phyloP scores from a whole-genome alignment of 1,139 yeast genomes.

The Hansenula sp. region DNA sequence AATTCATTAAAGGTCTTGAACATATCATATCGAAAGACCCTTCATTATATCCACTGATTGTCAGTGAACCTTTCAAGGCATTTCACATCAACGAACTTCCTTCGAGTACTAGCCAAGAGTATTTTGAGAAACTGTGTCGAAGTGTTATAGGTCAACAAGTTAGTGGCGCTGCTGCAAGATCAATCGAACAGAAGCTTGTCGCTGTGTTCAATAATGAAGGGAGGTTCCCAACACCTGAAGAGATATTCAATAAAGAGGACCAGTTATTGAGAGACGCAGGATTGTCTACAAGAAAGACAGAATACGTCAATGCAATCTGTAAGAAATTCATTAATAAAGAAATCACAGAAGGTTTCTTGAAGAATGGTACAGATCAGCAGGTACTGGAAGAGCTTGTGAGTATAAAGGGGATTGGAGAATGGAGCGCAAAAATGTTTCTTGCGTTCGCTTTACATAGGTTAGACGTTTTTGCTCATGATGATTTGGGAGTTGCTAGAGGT shows the following conservation, averaged over 20 bases:
- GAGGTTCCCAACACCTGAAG: slow-evolving; percentile 49
- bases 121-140: slow-evolving; percentile 41
- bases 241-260: slow-evolving; percentile 34
- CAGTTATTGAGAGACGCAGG: slow-evolving; percentile 64
- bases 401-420: slow-evolving; percentile 80
- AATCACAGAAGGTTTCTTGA: slow-evolving; percentile 41
- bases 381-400: slow-evolving; percentile 52
- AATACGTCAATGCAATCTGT: slow-evolving; percentile 61
- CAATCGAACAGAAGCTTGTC: slow-evolving; percentile 52
- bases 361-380: slow-evolving; percentile 35
- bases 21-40: slow-evolving; percentile 42
- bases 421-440: slow-evolving; percentile 91
- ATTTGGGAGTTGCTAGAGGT: slow-evolving; percentile 84
- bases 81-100: slow-evolving; percentile 19
- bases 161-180: slow-evolving; percentile 76
- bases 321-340: slow-evolving; percentile 45
- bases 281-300: slow-evolving; percentile 63
- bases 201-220: slow-evolving; percentile 29
- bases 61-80: slow-evolving; percentile 21
- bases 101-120: slow-evolving; percentile 23
- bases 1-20: slow-evolving; percentile 40
- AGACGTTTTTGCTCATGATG: slow-evolving; percentile 75
- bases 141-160: slow-evolving; percentile 78
- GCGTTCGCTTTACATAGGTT: slow-evolving; percentile 62
- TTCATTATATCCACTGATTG: slow-evolving; percentile 31